Conservation (phyloP, 805 yeast genomes). For the Suhomyces sp. region DNA sequence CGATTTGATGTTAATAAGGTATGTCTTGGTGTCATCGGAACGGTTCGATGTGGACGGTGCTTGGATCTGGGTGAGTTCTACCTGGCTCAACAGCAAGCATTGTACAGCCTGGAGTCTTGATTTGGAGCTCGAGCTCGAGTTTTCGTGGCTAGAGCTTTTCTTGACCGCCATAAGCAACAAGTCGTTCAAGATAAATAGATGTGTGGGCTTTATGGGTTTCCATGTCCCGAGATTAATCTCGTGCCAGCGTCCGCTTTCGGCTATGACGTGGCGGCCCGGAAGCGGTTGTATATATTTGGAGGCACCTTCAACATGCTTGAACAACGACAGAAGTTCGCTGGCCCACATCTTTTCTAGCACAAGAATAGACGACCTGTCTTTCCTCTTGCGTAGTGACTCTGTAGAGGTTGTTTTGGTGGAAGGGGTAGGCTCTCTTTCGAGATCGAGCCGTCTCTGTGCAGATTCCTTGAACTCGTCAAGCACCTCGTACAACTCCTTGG, state of each 20-base stretch:
- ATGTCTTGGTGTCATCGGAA: constrained; percentile 23
- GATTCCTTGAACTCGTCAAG: constrained; percentile 56
- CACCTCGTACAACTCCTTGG: constrained; percentile 59
- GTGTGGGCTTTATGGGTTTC: constrained; percentile 74
- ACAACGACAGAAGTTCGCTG: constrained; percentile 62
- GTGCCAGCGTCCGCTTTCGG: constrained; percentile 81
- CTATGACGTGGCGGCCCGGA: constrained; percentile 77
- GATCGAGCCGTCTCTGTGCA: constrained; percentile 55
- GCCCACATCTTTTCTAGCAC: constrained; percentile 83
- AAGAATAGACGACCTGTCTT: constrained; percentile 67
- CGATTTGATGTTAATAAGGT: constrained; percentile 45
- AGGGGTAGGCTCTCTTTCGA: constrained; percentile 35
- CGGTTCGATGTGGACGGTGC: constrained; percentile 16
- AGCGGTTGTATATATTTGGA: constrained; percentile 70
- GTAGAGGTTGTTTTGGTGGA: neutral
- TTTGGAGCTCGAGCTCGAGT: constrained; percentile 20
- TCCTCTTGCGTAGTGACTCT: constrained; percentile 18
- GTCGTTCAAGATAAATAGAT: constrained; percentile 75
- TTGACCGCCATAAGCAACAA: constrained; percentile 69
- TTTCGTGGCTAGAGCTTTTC: constrained; percentile 33
- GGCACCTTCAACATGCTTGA: constrained; percentile 87
- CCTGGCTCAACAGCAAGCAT: constrained; percentile 73
- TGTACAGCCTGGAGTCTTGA: constrained; percentile 62
- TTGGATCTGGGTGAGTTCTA: constrained; percentile 43
- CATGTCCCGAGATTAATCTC: constrained; percentile 84